Evolutionary conservation across 768 basidiomycete species (phyloP).

Genomic region (Rhodotorula diobovata): DNA sequence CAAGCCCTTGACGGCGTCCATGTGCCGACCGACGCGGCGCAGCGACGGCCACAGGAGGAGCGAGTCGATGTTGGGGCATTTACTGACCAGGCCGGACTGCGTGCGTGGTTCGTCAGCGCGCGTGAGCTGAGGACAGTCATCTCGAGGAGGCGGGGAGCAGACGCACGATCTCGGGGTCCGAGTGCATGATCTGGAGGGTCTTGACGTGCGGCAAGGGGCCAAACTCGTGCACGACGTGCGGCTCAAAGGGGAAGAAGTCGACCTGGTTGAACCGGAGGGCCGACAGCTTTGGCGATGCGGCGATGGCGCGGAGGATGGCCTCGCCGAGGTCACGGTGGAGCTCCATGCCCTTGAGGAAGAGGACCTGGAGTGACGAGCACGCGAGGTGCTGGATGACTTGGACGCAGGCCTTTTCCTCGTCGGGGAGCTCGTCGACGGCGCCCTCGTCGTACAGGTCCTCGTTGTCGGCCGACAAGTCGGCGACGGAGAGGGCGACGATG

Average conservation of each 20-base stretch:
- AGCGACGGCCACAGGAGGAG: slow-evolving; percentile 34
- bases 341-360: slow-evolving; percentile 9
- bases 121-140: neutral
- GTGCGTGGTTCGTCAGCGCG: neutral
- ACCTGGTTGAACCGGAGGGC: slow-evolving; percentile 28
- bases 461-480: neutral
- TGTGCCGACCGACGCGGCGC: slow-evolving; percentile 6
- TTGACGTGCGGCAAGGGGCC: neutral
- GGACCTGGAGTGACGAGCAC: slow-evolving; percentile 60
- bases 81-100: slow-evolving; percentile 5
- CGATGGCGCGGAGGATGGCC: neutral
- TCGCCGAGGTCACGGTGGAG: neutral
- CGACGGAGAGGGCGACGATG: neutral
- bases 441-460: too few species aligned
- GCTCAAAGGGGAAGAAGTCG: neutral
- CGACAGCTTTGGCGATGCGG: neutral
- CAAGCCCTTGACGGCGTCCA: neutral
- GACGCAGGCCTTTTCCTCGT: slow-evolving; percentile 86
- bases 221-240: neutral
- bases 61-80: slow-evolving; percentile 27
- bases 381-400: slow-evolving; percentile 95
- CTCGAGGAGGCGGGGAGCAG: neutral
- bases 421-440: slow-evolving; percentile 46
- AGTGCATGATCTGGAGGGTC: slow-evolving; percentile 37
- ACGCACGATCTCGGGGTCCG: slow-evolving; percentile 9